phyloP scores from a whole-genome alignment of 2,329 filamentous ascomycete species.

The Trichophyton benhamiae region DNA sequence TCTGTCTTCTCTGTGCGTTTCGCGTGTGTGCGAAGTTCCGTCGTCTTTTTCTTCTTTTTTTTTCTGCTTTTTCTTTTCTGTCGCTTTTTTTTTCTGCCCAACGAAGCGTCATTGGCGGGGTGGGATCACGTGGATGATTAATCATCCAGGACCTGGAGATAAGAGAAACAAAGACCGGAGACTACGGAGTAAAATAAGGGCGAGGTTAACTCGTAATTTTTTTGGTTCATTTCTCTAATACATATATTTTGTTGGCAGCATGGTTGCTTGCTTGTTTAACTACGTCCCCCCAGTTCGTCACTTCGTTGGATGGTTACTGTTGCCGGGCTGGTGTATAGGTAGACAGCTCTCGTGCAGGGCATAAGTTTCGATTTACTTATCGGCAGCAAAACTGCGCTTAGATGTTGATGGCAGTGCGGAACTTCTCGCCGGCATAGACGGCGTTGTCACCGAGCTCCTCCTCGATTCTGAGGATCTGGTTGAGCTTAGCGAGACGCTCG shows the following conservation, averaged over 20 bases:
- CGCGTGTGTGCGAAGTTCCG: neutral
- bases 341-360: neutral
- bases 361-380: neutral
- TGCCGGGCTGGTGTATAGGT: neutral
- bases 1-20: too few relatives aligned
- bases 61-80: neutral
- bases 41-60: neutral
- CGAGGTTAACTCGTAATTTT: neutral
- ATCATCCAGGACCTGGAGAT: neutral
- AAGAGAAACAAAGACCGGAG: too few relatives aligned
- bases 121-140: neutral
- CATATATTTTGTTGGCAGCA: neutral
- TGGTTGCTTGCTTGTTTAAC: neutral
- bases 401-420: slow-evolving; percentile 82
- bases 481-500: slow-evolving; percentile 98
- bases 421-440: slow-evolving; percentile 81
- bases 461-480: slow-evolving; percentile 99
- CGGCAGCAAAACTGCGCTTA: slow-evolving; percentile 37
- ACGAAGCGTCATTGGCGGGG: slow-evolving; percentile 2
- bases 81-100: neutral
- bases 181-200: too few relatives aligned
- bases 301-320: neutral
- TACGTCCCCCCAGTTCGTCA: neutral
- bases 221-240: neutral
- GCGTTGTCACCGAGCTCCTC: slow-evolving; percentile 92